Conservation (phyloP, 805 yeast species). For the Saturnispora gosingensis region DNA sequence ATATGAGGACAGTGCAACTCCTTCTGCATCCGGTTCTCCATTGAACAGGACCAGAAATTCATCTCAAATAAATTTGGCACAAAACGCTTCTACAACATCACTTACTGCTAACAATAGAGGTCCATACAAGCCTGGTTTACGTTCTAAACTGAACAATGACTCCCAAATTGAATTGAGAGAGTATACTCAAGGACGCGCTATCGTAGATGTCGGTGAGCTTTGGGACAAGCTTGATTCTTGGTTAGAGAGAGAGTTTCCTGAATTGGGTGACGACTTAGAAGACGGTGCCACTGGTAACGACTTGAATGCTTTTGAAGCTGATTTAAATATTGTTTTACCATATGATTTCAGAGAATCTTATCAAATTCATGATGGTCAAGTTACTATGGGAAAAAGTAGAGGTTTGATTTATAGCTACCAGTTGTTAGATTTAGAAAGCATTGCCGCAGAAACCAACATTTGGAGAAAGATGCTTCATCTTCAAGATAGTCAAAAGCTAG, state of each 20-base stretch:
- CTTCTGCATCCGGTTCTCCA: constrained; percentile 25
- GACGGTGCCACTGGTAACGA: constrained; percentile 77
- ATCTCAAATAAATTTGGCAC: constrained; percentile 21
- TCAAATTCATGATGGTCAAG: constrained; percentile 87
- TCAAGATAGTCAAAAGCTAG: constrained; percentile 13
- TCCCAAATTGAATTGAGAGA: constrained; percentile 46
- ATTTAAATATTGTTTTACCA: constrained; percentile 67
- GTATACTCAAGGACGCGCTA: constrained; percentile 38
- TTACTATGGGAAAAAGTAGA: constrained; percentile 58
- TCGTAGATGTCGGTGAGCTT: constrained; percentile 62
- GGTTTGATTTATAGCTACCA: constrained; percentile 78
- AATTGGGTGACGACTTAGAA: constrained; percentile 66
- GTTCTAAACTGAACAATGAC: constrained; percentile 34
- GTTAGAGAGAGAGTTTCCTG: constrained; percentile 72
- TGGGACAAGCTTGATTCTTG: constrained; percentile 88
- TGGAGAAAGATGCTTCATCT: constrained; percentile 64
- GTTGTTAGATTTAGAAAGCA: constrained; percentile 70
- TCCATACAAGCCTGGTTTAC: constrained; percentile 35
- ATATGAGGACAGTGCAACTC: constrained; percentile 31
- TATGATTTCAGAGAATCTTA: constrained; percentile 72
- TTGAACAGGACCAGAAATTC: constrained; percentile 16
- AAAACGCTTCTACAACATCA: constrained; percentile 26
- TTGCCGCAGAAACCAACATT: constrained; percentile 68
- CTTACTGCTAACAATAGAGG: constrained; percentile 6
- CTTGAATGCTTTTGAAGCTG: constrained; percentile 73